Percentiles rank a stretch among this genome's conserved stretches.
Evolutionary conservation across 208 protist species (phyloP).

Genomic region (Trypanosoma cruzi): DNA sequence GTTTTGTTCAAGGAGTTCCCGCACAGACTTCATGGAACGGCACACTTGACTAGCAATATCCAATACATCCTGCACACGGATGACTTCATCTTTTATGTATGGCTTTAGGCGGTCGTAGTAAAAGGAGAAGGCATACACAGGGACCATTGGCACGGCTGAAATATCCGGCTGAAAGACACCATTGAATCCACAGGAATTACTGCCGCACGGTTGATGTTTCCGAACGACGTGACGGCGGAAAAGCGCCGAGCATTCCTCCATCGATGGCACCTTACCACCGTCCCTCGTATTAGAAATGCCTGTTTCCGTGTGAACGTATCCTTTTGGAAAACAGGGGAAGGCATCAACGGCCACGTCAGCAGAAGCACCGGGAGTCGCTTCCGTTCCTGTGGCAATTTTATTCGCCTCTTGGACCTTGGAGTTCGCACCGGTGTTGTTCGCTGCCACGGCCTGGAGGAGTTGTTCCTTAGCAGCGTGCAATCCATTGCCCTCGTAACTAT

Average conservation of each 20-base stretch:
- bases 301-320: conserved; percentile 20
- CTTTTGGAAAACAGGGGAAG: conserved; percentile 40
- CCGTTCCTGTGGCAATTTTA: not conserved
- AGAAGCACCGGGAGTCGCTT: not conserved
- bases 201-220: conserved; percentile 20
- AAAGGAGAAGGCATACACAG: conserved; percentile 78
- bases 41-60: conserved; percentile 30
- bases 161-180: conserved; percentile 68
- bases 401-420: not conserved
- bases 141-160: conserved; percentile 31
- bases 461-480: conserved; percentile 55
- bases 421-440: not conserved
- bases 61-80: conserved; percentile 29
- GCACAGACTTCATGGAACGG: conserved; percentile 28
- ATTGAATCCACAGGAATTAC: conserved; percentile 48
- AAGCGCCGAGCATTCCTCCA: conserved; percentile 46
- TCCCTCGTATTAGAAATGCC: conserved; percentile 25
- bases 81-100: conserved; percentile 30
- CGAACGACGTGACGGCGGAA: conserved; percentile 47
- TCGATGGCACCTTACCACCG: conserved; percentile 22
- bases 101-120: conserved; percentile 56
- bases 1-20: conserved; percentile 19
- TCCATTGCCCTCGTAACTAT: conserved; percentile 84
- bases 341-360: not conserved
- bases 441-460: conserved; percentile 36